These are phyloP conservation scores for Raphanus raphanistrum DNA, from an alignment of 345 rosid species.

Conservation along the genomic window DNA sequence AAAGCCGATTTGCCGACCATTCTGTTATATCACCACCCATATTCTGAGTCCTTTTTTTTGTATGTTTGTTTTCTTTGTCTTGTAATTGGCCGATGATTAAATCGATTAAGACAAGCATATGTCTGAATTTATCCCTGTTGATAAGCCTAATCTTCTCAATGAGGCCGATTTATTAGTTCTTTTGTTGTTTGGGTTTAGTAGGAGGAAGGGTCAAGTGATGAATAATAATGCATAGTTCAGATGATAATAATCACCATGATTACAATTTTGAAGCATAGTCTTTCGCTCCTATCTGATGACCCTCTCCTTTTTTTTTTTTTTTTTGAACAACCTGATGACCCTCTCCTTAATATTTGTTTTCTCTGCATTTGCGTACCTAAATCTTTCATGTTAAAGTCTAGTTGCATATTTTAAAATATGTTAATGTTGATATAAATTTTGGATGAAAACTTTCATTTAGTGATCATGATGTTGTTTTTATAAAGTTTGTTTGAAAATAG, in stretches of 20 bases:
- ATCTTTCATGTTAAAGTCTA: no score
- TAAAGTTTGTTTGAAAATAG: no score
- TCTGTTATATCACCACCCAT: constrained; percentile 26
- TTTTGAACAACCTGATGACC: no score
- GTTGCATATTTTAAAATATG: no score
- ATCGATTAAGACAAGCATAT: constrained; percentile 74
- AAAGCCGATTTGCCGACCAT: constrained; percentile 10
- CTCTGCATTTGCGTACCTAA: no score
- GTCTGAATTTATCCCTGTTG: constrained; percentile 64
- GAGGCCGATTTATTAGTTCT: constrained; percentile 43
- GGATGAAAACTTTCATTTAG: no score
- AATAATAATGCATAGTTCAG: constrained; percentile 85
- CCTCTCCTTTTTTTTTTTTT: no score
- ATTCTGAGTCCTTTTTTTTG: not conserved
- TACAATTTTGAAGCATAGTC: constrained; percentile 44
- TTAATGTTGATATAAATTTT: no score
- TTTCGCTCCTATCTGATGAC: constrained; percentile 99
- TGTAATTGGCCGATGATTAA: constrained; percentile 69
- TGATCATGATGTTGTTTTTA: not conserved
- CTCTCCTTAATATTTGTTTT: constrained; percentile 3
- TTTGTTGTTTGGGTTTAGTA: not conserved
- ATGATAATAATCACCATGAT: constrained; percentile 59
- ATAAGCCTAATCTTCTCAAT: constrained; percentile 73
- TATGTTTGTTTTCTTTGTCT: not conserved
- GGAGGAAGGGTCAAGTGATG: constrained; percentile 52